Evolutionary conservation across 148 eudicot species (phyloP).

Genomic region (Simmondsia chinensis): DNA sequence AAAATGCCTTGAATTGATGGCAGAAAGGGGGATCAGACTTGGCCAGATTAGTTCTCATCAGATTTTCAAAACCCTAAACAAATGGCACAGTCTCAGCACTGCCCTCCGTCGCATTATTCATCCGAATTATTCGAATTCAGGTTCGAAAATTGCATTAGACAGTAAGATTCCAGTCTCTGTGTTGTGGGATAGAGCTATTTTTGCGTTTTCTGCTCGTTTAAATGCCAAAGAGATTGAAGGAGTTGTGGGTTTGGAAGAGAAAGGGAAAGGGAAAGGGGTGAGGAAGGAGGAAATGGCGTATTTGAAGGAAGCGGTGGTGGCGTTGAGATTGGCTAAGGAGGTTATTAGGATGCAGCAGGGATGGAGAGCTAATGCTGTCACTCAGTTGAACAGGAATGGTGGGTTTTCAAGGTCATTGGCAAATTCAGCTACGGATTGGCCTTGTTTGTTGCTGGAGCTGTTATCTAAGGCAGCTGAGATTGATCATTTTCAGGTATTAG

Average conservation of each 20-base stretch:
- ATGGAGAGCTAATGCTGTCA: conserved; percentile 66
- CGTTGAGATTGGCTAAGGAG: conserved; percentile 76
- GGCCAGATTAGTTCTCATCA: conserved; percentile 74
- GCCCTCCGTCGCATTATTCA: conserved; percentile 34
- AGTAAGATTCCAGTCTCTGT: conserved; percentile 30
- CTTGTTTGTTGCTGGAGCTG: conserved; percentile 78
- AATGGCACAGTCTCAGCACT: conserved; percentile 60
- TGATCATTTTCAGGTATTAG: conserved; percentile 74
- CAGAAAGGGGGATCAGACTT: conserved; percentile 41
- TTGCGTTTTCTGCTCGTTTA: conserved; percentile 33
- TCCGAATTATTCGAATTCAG: conserved; percentile 10
- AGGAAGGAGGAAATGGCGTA: conserved; percentile 51
- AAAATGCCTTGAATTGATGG: conserved; percentile 62
- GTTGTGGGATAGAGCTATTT: conserved; percentile 76
- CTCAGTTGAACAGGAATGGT: conserved; percentile 57
- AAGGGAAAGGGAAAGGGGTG: conserved; percentile 26
- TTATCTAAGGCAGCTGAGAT: conserved; percentile 75
- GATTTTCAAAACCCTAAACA: conserved; percentile 59
- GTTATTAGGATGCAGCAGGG: conserved; percentile 65
- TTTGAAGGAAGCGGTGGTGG: conserved; percentile 62
- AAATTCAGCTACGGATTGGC: conserved; percentile 88
- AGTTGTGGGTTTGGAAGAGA: conserved; percentile 31
- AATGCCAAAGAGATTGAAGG: conserved; percentile 38
- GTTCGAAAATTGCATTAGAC: conserved; percentile 14
- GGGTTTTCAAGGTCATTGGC: conserved; percentile 72